Percentiles rank a stretch among this genome's conserved stretches.
Conservation (phyloP, 768 basidiomycete species). For the Psilocybe azurescens region DNA sequence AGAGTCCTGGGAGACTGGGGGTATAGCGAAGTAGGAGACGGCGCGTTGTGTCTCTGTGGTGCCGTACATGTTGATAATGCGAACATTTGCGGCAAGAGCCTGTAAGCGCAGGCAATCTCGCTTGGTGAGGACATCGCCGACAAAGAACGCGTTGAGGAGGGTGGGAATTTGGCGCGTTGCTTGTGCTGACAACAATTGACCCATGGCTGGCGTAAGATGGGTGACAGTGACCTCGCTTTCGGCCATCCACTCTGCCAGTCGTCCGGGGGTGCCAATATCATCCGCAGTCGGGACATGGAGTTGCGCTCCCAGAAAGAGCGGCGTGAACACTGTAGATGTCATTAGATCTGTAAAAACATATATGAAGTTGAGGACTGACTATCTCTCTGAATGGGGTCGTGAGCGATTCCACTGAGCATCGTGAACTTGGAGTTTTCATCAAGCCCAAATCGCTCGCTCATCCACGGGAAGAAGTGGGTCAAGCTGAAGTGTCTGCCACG, state of each 20-base stretch:
- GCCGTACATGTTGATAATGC: constrained; percentile 99
- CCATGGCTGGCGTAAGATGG: constrained; percentile 98
- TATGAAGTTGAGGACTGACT: constrained; percentile 60
- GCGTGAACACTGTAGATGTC: constrained; percentile 84
- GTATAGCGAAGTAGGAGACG: constrained; percentile 95
- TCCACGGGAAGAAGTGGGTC: constrained; percentile 99
- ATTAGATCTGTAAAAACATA: background rate
- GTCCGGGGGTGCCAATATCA: constrained; percentile 95
- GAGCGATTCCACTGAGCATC: constrained; percentile 98
- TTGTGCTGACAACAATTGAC: constrained; percentile 87
- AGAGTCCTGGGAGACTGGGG: constrained; percentile 79
- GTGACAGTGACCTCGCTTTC: constrained; percentile 91
- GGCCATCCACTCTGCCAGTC: constrained; percentile 99
- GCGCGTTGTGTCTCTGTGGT: constrained; percentile 99
- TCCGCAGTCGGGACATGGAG: constrained; percentile 96
- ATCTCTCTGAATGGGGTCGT: constrained; percentile 98
- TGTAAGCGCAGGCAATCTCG: constrained; percentile 96
- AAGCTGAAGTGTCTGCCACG: constrained; percentile 92
- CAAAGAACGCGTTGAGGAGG: constrained; percentile 93
- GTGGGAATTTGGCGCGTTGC: constrained; percentile 87
- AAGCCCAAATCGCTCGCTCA: constrained; percentile 87
- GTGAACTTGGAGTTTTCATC: constrained; percentile 84
- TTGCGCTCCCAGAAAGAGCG: constrained; percentile 94
- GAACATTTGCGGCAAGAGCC: constrained; percentile 87
- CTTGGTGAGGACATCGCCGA: constrained; percentile 98